phyloP scores from a whole-genome alignment of 2,329 filamentous ascomycete species.

The Diaporthe sp. region DNA sequence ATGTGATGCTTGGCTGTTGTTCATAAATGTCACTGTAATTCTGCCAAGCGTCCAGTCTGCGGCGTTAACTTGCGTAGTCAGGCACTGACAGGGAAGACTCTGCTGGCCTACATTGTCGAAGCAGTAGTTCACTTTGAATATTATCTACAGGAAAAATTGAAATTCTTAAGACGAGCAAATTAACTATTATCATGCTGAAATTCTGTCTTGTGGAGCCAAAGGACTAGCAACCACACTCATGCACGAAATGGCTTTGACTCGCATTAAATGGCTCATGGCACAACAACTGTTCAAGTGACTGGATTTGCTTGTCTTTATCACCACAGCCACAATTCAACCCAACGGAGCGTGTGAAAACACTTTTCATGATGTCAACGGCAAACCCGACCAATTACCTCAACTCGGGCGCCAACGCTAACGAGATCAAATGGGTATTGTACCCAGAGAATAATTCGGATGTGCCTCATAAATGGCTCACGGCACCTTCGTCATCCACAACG shows the following conservation, averaged over 20 bases:
- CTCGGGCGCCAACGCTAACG: background rate
- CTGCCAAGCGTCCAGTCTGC: background rate
- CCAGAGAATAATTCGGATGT: background rate
- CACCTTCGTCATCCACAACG: background rate
- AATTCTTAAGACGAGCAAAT: too few relatives aligned
- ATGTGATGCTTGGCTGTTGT: background rate
- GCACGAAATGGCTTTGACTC: too few relatives aligned
- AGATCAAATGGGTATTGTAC: background rate
- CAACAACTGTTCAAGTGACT: background rate
- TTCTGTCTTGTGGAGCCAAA: too few relatives aligned
- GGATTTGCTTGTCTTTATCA: background rate
- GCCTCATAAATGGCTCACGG: background rate
- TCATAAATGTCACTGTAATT: fast-evolving
- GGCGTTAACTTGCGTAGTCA: background rate
- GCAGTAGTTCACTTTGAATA: background rate
- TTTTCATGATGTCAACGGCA: background rate
- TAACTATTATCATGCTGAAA: too few relatives aligned
- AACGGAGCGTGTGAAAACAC: background rate
- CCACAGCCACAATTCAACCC: background rate
- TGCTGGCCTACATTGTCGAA: background rate
- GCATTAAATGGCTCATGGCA: background rate
- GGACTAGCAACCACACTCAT: background rate
- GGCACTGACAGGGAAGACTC: too few relatives aligned
- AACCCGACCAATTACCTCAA: background rate
- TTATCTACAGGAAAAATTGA: too few relatives aligned